These are phyloP conservation scores for Xylaria palmicola DNA, from an alignment of 495 filamentous ascomycete species.

Conservation along the genomic window DNA sequence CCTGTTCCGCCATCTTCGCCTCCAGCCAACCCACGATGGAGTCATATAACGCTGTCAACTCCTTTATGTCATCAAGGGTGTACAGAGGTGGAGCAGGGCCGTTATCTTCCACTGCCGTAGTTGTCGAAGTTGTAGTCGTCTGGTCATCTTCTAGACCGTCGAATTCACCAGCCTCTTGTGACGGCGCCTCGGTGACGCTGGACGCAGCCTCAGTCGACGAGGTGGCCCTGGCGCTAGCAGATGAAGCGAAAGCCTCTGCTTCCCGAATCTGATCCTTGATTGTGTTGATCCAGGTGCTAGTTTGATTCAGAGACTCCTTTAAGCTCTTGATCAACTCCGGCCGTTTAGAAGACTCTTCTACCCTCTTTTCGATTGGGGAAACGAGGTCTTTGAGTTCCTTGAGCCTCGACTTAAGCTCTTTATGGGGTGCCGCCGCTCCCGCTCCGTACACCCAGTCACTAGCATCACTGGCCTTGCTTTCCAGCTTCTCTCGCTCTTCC, in stretches of 20 bases:
- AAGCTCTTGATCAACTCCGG: constrained; percentile 64
- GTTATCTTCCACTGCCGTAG: constrained; percentile 37
- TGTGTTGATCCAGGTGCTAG: constrained; percentile 48
- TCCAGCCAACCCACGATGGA: constrained; percentile 63
- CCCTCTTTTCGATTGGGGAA: constrained; percentile 64
- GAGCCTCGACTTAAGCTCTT: constrained; percentile 68
- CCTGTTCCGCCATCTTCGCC: constrained; percentile 63
- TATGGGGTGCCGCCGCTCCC: constrained; percentile 69
- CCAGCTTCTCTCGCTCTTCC: constrained; percentile 59
- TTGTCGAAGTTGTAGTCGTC: constrained; percentile 39
- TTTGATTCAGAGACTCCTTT: constrained; percentile 59
- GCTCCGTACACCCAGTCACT: constrained; percentile 92
- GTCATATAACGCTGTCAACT: constrained; percentile 48
- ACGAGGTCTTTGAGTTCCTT: constrained; percentile 70
- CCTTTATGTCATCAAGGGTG: constrained; percentile 60
- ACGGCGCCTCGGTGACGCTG: constrained; percentile 40
- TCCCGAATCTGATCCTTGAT: constrained; percentile 51
- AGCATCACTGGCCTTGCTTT: constrained; percentile 61
- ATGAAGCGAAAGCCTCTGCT: constrained; percentile 47
- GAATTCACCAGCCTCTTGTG: constrained; percentile 47
- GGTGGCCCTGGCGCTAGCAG: constrained; percentile 40
- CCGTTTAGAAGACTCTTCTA: constrained; percentile 63
- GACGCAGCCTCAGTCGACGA: constrained; percentile 41
- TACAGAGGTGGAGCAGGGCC: constrained; percentile 56
- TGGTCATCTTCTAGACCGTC: constrained; percentile 63